A percentile compares a stretch with the other conserved stretches of the same genome.
phyloP scores from a whole-genome alignment of 768 basidiomycete genomes.

The Phanerochaete carnosa region DNA sequence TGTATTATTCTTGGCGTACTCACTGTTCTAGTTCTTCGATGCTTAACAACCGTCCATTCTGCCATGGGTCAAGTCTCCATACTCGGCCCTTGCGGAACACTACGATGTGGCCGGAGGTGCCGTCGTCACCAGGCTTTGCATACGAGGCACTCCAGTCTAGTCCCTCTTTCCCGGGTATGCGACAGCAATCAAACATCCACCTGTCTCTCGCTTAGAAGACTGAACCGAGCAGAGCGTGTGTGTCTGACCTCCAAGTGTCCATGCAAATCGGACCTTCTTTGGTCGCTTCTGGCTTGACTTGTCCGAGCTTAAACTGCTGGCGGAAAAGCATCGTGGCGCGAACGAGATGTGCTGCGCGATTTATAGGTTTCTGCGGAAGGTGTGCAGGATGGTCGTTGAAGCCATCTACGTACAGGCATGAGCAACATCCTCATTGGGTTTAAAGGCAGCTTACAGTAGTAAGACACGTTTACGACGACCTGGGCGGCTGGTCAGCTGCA shows the following conservation, averaged over 20 bases:
- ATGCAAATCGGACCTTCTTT: slow-evolving; percentile 77
- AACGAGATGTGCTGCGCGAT: slow-evolving; percentile 69
- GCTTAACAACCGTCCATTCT: slow-evolving; percentile 55
- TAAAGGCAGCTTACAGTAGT: slow-evolving; percentile 61
- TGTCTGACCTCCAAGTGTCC: slow-evolving; percentile 73
- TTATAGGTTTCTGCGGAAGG: slow-evolving; percentile 51
- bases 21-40: slow-evolving; percentile 65
- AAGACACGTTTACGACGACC: slow-evolving; percentile 91
- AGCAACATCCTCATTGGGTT: neutral
- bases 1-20: slow-evolving; percentile 10
- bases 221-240: slow-evolving; percentile 10
- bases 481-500: slow-evolving; percentile 19
- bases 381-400: slow-evolving; percentile 67
- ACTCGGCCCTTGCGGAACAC: slow-evolving; percentile 82
- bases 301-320: slow-evolving; percentile 61
- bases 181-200: slow-evolving; percentile 93
- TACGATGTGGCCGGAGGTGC: slow-evolving; percentile 74
- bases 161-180: slow-evolving; percentile 70
- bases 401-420: slow-evolving; percentile 51
- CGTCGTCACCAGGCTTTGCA: slow-evolving; percentile 51
- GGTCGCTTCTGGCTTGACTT: slow-evolving; percentile 59
- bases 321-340: slow-evolving; percentile 75
- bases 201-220: slow-evolving; percentile 30
- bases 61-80: slow-evolving; percentile 72
- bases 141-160: slow-evolving; percentile 56